Evolutionary conservation across 2,329 filamentous ascomycete species (phyloP).

Genomic region (Incumbomyces delicatus): DNA sequence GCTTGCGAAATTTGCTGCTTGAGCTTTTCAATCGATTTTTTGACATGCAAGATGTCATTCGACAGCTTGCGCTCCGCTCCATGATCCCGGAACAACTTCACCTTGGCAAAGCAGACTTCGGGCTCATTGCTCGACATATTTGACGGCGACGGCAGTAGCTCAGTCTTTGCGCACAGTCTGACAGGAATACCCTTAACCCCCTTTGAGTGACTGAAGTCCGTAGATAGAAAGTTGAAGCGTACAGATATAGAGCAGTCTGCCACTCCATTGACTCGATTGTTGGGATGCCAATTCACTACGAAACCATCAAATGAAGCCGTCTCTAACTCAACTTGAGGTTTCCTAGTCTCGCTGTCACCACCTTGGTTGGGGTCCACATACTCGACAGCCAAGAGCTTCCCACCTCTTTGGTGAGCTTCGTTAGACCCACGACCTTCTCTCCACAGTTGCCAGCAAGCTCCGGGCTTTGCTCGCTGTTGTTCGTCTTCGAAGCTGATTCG

Average conservation of each 20-base stretch:
- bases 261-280: constrained; percentile 44
- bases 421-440: constrained; percentile 94
- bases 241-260: constrained; percentile 80
- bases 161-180: constrained; percentile 82
- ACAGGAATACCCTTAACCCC: constrained; percentile 97
- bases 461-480: constrained; percentile 74
- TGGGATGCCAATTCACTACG: constrained; percentile 77
- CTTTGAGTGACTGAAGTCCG: constrained; percentile 97
- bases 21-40: constrained; percentile 91
- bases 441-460: constrained; percentile 81
- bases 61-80: constrained; percentile 90
- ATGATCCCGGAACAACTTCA: constrained; percentile 93
- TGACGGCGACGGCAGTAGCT: constrained; percentile 48
- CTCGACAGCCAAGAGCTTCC: constrained; percentile 88
- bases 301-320: constrained; percentile 86
- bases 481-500: constrained; percentile 97
- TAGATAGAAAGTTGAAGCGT: constrained; percentile 96
- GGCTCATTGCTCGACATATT: constrained; percentile 25
- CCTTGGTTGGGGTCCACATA: constrained; percentile 62
- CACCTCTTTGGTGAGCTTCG: constrained; percentile 86
- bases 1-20: constrained; percentile 83
- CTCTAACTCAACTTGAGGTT: constrained; percentile 57
- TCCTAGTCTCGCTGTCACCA: constrained; percentile 47
- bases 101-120: constrained; percentile 90
- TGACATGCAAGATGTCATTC: constrained; percentile 88